phyloP scores from a whole-genome alignment of 306 rosid genomes.

The Betula pendula region DNA sequence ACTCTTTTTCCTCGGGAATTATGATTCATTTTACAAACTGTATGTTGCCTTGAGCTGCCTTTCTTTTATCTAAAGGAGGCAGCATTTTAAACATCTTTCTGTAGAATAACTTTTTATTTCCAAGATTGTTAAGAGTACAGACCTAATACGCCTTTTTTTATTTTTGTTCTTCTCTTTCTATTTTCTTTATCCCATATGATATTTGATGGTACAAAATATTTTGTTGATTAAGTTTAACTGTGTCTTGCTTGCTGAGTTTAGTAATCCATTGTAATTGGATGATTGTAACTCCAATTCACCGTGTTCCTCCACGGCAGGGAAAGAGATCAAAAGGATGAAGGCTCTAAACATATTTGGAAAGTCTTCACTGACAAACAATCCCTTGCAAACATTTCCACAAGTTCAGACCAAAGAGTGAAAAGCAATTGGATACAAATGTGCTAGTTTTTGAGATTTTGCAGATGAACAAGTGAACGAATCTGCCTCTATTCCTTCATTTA shows the following conservation, averaged over 20 bases:
- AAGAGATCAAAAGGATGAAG: slow-evolving; percentile 51
- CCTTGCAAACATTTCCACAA: neutral
- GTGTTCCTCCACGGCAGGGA: slow-evolving; percentile 28
- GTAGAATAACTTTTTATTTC: neutral
- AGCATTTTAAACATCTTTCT: neutral
- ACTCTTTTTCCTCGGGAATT: neutral
- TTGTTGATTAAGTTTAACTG: neutral
- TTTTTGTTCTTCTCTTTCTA: neutral
- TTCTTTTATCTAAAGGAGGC: neutral
- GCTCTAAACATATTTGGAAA: slow-evolving; percentile 40
- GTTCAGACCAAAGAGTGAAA: slow-evolving; percentile 3
- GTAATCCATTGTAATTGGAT: neutral
- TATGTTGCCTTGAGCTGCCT: neutral
- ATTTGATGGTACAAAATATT: neutral
- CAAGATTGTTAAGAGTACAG: neutral
- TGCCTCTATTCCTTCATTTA: neutral
- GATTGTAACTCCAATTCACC: neutral
- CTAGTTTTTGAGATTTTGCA: neutral
- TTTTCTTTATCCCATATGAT: neutral
- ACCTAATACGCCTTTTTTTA: neutral
- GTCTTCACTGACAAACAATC: slow-evolving; percentile 20
- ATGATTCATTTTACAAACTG: neutral
- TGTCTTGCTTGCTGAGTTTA: neutral
- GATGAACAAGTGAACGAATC: slow-evolving; percentile 13
- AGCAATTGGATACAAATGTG: neutral